These are phyloP conservation scores for Diutina neorugosa DNA, from an alignment of 1,139 yeast genomes.

Conservation along the genomic window DNA sequence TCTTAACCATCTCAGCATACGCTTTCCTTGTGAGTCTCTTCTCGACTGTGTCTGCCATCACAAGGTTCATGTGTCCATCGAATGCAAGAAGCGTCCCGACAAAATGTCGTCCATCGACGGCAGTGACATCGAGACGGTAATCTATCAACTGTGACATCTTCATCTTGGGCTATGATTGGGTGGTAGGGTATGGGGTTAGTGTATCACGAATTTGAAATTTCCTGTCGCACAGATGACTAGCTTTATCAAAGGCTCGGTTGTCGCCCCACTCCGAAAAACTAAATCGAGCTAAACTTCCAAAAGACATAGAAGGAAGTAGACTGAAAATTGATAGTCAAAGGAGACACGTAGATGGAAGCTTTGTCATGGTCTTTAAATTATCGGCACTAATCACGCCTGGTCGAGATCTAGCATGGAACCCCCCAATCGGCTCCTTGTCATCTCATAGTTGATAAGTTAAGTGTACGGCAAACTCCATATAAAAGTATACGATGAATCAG, in stretches of 20 bases:
- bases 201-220: not conserved
- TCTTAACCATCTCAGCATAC: slow-evolving; percentile 19
- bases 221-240: not conserved
- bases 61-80: slow-evolving; percentile 82
- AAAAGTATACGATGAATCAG: no score
- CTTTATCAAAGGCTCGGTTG: not conserved
- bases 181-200: not conserved
- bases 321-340: no score
- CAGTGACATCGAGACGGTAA: slow-evolving; percentile 59
- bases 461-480: no score
- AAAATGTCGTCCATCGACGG: slow-evolving; percentile 64
- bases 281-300: not conserved
- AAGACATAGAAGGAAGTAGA: no score
- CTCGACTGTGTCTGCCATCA: slow-evolving; percentile 77
- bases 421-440: no score
- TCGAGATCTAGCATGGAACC: no score
- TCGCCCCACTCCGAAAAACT: not conserved
- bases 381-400: no score
- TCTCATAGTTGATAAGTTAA: no score
- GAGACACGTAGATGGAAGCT: no score
- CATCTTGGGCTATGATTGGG: not conserved
- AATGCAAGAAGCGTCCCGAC: slow-evolving; percentile 79
- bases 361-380: no score
- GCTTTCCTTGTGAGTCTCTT: slow-evolving; percentile 61
- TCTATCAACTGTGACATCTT: slow-evolving; percentile 60